phyloP scores from a whole-genome alignment of 257 asterid species.

The Marsdenia floribunda region DNA sequence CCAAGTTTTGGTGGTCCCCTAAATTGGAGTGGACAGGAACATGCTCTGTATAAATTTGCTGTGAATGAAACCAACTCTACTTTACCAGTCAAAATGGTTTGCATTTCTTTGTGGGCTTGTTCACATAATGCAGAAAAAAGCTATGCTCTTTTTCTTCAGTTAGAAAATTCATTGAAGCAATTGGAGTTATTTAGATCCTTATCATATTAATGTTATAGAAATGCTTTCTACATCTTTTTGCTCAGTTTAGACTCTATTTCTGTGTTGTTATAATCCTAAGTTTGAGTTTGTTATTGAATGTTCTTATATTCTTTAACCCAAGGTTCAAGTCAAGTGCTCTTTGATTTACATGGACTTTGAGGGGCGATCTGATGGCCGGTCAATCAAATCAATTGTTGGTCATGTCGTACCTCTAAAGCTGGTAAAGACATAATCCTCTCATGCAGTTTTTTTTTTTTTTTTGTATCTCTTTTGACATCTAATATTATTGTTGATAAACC shows the following conservation, averaged over 20 bases:
- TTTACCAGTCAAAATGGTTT: background rate
- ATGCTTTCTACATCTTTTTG: background rate
- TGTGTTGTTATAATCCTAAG: conserved; percentile 14
- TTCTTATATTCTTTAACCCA: conserved; percentile 16
- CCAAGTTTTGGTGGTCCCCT: background rate
- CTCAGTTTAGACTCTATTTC: background rate
- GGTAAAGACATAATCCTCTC: conserved; percentile 40
- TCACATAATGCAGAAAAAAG: background rate
- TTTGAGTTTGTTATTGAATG: conserved; percentile 3
- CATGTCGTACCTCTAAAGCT: conserved; percentile 95
- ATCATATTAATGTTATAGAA: background rate
- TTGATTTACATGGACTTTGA: conserved; percentile 88
- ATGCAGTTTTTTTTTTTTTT: background rate
- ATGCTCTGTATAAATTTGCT: background rate
- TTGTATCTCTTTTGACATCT: background rate
- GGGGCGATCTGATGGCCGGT: conserved; percentile 98
- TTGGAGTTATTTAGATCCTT: background rate
- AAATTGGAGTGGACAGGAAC: background rate
- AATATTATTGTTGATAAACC: background rate
- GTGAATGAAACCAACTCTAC: background rate
- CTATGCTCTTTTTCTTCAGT: background rate
- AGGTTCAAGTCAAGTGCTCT: conserved; percentile 89
- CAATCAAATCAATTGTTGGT: conserved; percentile 84
- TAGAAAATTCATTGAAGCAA: background rate
- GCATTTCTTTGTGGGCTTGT: background rate